A percentile compares a stretch with the other conserved stretches of the same genome.
These are phyloP conservation scores for Backusella luteola DNA, from an alignment of 192 early-diverging fungal species.

Conservation along the genomic window DNA sequence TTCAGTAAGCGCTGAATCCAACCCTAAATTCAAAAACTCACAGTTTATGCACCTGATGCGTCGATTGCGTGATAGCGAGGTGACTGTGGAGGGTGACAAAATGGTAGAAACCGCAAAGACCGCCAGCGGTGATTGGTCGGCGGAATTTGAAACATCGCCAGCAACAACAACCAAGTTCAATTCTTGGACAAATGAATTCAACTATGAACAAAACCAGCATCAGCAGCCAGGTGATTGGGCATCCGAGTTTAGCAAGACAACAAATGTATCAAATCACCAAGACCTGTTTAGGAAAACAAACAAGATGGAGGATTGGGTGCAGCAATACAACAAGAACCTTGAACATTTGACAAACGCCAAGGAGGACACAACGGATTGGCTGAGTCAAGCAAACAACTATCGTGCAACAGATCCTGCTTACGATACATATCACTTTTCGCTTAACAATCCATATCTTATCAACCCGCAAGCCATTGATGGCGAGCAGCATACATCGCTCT, in stretches of 20 bases:
- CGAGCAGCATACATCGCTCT: slow-evolving; percentile 59
- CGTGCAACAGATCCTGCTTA: slow-evolving; percentile 54
- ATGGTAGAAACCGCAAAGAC: slow-evolving; percentile 58
- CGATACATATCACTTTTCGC: slow-evolving; percentile 71
- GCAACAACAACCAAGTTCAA: neutral
- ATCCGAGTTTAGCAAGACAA: slow-evolving; percentile 10
- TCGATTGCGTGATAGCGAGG: slow-evolving; percentile 83
- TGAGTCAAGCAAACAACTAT: slow-evolving; percentile 37
- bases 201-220: neutral
- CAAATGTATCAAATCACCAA: slow-evolving; percentile 30
- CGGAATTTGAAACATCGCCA: slow-evolving; percentile 27
- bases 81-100: slow-evolving; percentile 87
- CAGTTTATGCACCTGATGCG: slow-evolving; percentile 94
- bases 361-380: slow-evolving; percentile 71
- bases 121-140: slow-evolving; percentile 22
- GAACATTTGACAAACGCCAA: slow-evolving; percentile 57
- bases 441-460: slow-evolving; percentile 70
- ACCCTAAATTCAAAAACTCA: slow-evolving; percentile 93
- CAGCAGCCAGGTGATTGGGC: slow-evolving; percentile 13
- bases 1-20: slow-evolving; percentile 65
- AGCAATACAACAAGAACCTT: slow-evolving; percentile 68
- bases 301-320: slow-evolving; percentile 66
- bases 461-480: slow-evolving; percentile 48
- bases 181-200: slow-evolving; percentile 33
- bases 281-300: slow-evolving; percentile 50